Evolutionary conservation across 2,329 filamentous ascomycete species (phyloP), one percentile per base, ranked within the genome.

Genomic region (Lasiodiplodia theobromae): DNA sequence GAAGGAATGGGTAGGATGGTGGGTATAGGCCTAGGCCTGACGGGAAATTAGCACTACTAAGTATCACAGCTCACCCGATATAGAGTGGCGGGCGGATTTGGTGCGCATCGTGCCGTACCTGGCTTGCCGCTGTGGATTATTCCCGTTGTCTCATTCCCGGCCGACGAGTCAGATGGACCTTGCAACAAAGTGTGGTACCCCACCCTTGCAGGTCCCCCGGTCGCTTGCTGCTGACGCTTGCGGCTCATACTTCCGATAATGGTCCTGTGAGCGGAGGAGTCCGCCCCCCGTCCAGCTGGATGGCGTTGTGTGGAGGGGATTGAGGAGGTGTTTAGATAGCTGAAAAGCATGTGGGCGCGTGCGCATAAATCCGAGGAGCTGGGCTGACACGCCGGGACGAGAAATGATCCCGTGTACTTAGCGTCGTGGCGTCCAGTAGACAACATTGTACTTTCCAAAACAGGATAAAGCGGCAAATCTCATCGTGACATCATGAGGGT

Each of bases 31-130:
- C 18, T 31, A 52, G 44, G 11, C 25, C 38, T 21, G 12, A 47
- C 44, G 47, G 60, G 31, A 12, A 11, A 38, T 38, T 38, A n/a
- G 21, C 40, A 12, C 12, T 37, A 44, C 18, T 52, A 52, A 28
- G 60, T 64, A 64, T 64, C 47, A 25, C 11, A 23, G n/a, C 34
- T 38, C 23, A 4, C 34, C 60, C 47, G 60, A 40, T 10, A 18
- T 64, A 16, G 60, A 47, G 60, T 47, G 60, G 60, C 18, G 40
- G 44, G 58, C 40, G 25, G n/a, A 6, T 28, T 44, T 49, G 18
- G 40, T 34, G 58, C 28, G 25, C 25, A 64, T 64, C 60, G 47
- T 37, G 47, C 60, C 40, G 60, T 64, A 38, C 58, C 58, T 49
- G 40, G 60, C 60, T 31, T 21, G 44, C 23, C 28, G n/a, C 44